Evolutionary conservation across 768 basidiomycete genomes (phyloP).

Genomic region (Rhodotorula babjevae): DNA sequence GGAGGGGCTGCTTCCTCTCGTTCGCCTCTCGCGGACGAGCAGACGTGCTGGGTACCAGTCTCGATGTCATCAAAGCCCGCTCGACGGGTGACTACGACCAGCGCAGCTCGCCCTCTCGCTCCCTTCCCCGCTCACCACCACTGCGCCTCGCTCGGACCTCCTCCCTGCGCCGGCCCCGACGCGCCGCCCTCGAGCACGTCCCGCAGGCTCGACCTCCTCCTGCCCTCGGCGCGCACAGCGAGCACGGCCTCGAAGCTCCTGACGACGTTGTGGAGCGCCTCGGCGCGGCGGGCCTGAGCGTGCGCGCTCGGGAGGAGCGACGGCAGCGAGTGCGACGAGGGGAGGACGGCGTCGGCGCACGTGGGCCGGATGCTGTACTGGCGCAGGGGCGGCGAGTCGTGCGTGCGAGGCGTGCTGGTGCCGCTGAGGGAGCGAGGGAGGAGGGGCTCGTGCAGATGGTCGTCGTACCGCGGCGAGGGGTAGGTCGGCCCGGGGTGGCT

Average conservation of each 20-base stretch:
- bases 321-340: constrained; percentile 6
- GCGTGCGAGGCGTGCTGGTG: background rate
- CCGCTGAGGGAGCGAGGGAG: background rate
- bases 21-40: too few species aligned
- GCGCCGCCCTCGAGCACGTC: background rate
- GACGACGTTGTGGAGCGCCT: constrained; percentile 16
- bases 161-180: background rate
- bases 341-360: background rate
- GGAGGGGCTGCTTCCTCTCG: too few species aligned
- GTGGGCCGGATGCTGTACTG: background rate
- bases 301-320: background rate
- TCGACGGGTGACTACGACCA: too few species aligned
- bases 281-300: background rate
- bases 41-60: too few species aligned
- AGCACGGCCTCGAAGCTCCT: constrained; percentile 21
- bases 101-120: too few species aligned
- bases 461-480: too few species aligned
- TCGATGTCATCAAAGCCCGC: too few species aligned
- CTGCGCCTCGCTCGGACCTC: too few species aligned
- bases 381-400: too few species aligned
- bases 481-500: too few species aligned
- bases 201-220: constrained; percentile 10
- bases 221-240: constrained; percentile 18
- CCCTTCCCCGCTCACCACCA: too few species aligned
- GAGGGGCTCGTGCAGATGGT: too few species aligned